Conservation (phyloP, 1,284 basidiomycete species). For the Rugosomyces carneus region DNA sequence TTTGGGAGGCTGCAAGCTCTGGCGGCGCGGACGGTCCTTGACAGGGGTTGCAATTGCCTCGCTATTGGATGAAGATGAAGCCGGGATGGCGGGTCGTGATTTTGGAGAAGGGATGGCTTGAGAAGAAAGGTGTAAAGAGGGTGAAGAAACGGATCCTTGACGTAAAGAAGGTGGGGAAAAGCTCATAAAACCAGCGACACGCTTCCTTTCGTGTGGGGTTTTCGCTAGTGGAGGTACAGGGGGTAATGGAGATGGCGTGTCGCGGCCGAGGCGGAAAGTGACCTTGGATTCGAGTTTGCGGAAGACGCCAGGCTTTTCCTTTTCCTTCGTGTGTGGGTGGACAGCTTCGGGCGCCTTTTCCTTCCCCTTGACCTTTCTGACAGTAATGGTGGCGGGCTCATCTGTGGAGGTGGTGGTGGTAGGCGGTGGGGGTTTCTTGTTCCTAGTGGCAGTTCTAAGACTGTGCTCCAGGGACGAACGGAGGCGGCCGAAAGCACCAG, state of each 20-base stretch:
- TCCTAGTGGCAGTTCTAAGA: slow-evolving; percentile 54
- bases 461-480: slow-evolving; percentile 63
- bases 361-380: slow-evolving; percentile 37
- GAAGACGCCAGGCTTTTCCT: slow-evolving; percentile 32
- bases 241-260: slow-evolving; percentile 35
- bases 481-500: slow-evolving; percentile 56
- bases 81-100: slow-evolving; percentile 43
- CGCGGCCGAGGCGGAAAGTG: slow-evolving; percentile 45
- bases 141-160: slow-evolving; percentile 66
- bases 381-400: slow-evolving; percentile 38
- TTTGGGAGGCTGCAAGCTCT: slow-evolving; percentile 32
- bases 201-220: slow-evolving; percentile 30
- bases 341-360: slow-evolving; percentile 27
- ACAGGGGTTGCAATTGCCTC: slow-evolving; percentile 37
- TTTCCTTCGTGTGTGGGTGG: slow-evolving; percentile 31
- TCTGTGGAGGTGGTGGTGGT: slow-evolving; percentile 29
- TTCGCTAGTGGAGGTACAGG: slow-evolving; percentile 15
- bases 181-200: slow-evolving; percentile 46
- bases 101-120: slow-evolving; percentile 46
- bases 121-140: slow-evolving; percentile 54
- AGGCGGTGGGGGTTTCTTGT: slow-evolving; percentile 39
- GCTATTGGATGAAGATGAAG: slow-evolving; percentile 38
- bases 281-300: slow-evolving; percentile 42
- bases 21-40: slow-evolving; percentile 34
- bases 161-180: slow-evolving; percentile 60